These are phyloP conservation scores for Macaranga tanarius DNA, from an alignment of 441 rosid species.

Conservation along the genomic window DNA sequence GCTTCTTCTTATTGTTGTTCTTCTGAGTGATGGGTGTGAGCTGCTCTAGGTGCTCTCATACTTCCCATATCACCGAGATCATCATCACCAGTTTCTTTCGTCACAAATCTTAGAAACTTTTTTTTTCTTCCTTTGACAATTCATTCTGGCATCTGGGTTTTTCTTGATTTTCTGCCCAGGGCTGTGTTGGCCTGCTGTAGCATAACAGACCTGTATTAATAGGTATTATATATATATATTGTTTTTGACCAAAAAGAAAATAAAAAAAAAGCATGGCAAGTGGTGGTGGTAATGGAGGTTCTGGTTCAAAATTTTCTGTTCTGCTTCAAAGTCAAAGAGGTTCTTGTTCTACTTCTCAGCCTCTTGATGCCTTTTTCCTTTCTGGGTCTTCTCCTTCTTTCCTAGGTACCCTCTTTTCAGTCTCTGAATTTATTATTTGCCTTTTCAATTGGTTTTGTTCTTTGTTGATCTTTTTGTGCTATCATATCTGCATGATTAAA, in stretches of 20 bases:
- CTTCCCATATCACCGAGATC: slow-evolving; percentile 74
- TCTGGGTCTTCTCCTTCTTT: slow-evolving; percentile 51
- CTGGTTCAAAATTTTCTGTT: slow-evolving; percentile 37
- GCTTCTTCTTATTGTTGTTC: slow-evolving; percentile 4
- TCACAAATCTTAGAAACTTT: slow-evolving; percentile 42
- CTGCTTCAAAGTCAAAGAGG: slow-evolving; percentile 41
- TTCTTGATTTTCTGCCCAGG: slow-evolving; percentile 8
- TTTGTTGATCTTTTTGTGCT: background rate
- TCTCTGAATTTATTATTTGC: background rate
- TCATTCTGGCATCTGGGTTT: background rate
- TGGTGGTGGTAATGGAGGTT: slow-evolving; percentile 24
- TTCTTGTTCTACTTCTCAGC: slow-evolving; percentile 35
- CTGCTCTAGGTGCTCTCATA: slow-evolving; percentile 54
- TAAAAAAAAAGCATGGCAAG: slow-evolving; percentile 42
- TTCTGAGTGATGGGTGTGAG: slow-evolving; percentile 71
- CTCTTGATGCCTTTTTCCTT: slow-evolving; percentile 45
- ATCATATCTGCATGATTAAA: background rate
- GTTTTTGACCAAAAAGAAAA: background rate
- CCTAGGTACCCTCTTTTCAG: slow-evolving; percentile 34
- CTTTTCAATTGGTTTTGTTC: background rate
- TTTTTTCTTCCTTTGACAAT: background rate
- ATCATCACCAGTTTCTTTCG: slow-evolving; percentile 83
- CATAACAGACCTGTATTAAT: slow-evolving; percentile 20
- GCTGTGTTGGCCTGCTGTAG: slow-evolving; percentile 21
- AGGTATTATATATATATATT: too few relatives aligned